Percentiles rank a stretch among this genome's conserved stretches.
phyloP scores from a whole-genome alignment of 2,329 filamentous ascomycete genomes.

The Arthrobotrys iridis region DNA sequence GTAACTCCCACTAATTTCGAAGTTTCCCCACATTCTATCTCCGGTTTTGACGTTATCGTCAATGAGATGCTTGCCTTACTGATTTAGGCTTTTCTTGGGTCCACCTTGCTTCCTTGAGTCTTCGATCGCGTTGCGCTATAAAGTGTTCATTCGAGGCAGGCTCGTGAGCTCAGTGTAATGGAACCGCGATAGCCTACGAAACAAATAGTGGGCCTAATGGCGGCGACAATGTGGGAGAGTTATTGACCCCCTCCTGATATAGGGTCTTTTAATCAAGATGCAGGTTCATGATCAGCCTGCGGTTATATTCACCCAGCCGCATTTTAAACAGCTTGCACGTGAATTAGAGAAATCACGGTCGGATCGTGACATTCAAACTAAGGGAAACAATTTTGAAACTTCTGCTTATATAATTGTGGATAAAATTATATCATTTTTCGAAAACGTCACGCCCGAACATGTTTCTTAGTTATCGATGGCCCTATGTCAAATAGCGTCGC shows the following conservation, averaged over 20 bases:
- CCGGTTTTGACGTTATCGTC: neutral
- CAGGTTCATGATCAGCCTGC: conserved; percentile 22
- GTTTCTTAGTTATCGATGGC: no score
- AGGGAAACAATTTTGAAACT: no score
- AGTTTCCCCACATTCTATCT: neutral
- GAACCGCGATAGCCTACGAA: neutral
- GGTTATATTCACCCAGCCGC: neutral
- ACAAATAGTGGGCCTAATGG: neutral
- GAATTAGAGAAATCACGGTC: conserved; percentile 15
- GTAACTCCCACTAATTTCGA: neutral
- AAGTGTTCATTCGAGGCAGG: neutral
- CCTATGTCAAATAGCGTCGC: no score
- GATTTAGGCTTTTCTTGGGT: neutral
- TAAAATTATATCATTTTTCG: no score
- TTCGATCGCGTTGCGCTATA: neutral
- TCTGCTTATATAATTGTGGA: no score
- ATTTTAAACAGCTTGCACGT: conserved; percentile 28
- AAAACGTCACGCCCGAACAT: no score
- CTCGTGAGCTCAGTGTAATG: neutral
- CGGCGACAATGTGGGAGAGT: neutral
- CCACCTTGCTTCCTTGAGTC: neutral
- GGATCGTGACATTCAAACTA: neutral
- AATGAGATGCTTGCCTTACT: neutral
- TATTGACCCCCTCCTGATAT: neutral
- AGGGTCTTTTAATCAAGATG: conserved; percentile 6